These are phyloP conservation scores for Trypanosoma conorhini DNA, from an alignment of 208 protist species.

Conservation along the genomic window DNA sequence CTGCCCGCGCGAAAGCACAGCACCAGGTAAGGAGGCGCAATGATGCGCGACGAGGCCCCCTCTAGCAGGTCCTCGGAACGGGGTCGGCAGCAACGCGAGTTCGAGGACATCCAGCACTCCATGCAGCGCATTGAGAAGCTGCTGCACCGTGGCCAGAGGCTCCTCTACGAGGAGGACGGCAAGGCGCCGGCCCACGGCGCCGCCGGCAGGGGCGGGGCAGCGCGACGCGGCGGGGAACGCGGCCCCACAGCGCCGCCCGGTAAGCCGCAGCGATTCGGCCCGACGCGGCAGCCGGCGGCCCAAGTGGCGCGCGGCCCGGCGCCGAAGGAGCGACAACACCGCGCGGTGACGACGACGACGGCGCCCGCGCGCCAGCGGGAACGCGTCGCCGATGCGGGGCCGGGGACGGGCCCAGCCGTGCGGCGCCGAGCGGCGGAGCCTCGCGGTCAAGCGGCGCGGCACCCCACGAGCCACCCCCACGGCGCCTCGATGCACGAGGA, in stretches of 20 bases:
- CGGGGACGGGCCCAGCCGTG: too few species aligned
- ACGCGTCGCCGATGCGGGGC: too few species aligned
- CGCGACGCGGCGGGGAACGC: background rate
- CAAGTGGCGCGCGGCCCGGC: too few species aligned
- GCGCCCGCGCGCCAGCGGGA: too few species aligned
- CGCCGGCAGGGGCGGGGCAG: background rate
- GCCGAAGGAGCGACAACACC: too few species aligned
- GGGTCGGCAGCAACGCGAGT: background rate
- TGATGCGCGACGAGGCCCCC: background rate
- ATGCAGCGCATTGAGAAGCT: constrained; percentile 61
- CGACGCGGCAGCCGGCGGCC: too few species aligned
- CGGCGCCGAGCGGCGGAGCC: too few species aligned
- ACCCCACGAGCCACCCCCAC: background rate
- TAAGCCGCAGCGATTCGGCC: too few species aligned
- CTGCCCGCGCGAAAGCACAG: background rate
- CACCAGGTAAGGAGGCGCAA: background rate
- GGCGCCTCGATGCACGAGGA: constrained; percentile 13
- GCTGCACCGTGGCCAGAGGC: constrained; percentile 48
- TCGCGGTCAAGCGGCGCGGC: background rate
- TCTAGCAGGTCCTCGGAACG: background rate
- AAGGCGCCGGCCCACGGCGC: background rate
- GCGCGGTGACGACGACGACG: too few species aligned
- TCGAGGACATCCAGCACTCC: constrained; percentile 24
- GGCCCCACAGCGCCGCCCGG: too few species aligned
- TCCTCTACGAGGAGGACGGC: constrained; percentile 48